Evolutionary conservation across 2,329 filamentous ascomycete genomes (phyloP).

Genomic region (Paraconiothyrium sp.): DNA sequence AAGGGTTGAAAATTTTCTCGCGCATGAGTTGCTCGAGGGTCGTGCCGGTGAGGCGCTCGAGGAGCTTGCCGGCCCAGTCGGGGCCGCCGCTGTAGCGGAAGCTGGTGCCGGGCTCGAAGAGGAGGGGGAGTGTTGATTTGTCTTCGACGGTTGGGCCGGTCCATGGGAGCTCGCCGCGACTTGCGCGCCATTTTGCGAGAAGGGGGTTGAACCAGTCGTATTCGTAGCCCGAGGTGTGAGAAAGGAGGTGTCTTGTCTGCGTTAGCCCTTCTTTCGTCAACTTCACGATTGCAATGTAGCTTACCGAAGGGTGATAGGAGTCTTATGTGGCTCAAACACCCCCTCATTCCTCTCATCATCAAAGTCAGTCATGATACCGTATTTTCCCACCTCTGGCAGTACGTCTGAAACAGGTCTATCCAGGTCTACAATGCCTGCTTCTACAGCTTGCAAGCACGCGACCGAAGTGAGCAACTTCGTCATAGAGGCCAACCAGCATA

Average conservation of each 20-base stretch:
- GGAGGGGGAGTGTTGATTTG: constrained; percentile 59
- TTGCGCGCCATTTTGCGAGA: constrained; percentile 48
- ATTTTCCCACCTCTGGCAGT: constrained; percentile 45
- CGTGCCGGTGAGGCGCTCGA: constrained; percentile 52
- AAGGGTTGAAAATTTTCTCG: constrained; percentile 53
- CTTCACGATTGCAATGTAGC: not conserved
- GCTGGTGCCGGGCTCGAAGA: constrained; percentile 68
- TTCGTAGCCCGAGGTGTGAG: constrained; percentile 57
- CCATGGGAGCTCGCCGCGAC: constrained; percentile 38
- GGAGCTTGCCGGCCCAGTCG: constrained; percentile 58
- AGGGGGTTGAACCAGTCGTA: constrained; percentile 57
- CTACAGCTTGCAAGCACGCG: constrained; percentile 31
- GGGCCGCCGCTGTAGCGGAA: constrained; percentile 64
- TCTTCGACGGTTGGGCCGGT: constrained; percentile 61
- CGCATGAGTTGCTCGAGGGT: constrained; percentile 54
- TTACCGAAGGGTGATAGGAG: constrained; percentile 55
- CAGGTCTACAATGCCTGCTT: constrained; percentile 33
- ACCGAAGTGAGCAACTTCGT: constrained; percentile 44
- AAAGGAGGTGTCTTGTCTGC: constrained; percentile 48
- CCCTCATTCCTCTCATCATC: constrained; percentile 27
- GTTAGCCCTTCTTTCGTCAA: no score
- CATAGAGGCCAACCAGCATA: constrained; percentile 61
- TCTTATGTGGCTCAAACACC: constrained; percentile 40
- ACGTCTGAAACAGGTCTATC: constrained; percentile 29
- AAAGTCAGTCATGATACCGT: constrained; percentile 38